Percentiles rank a stretch among this genome's conserved stretches.
Evolutionary conservation across 140 eudicot species (phyloP).

Genomic region (Ambrosia hybrid): DNA sequence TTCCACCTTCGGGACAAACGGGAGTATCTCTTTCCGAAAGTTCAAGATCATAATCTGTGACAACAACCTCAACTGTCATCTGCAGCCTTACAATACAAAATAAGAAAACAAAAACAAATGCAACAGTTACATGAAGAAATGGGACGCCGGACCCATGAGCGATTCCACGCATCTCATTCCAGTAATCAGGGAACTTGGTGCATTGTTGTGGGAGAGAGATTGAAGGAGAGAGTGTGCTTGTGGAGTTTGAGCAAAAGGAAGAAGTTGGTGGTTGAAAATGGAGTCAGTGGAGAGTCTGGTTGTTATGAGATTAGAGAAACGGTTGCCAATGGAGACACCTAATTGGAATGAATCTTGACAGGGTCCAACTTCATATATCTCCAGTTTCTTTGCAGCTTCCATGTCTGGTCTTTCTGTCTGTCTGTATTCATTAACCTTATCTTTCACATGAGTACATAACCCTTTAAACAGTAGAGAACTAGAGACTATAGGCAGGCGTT

Average conservation of each 20-base stretch:
- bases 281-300: conserved; percentile 78
- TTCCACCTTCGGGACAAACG: conserved; percentile 47
- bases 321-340: conserved; percentile 75
- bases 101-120: background rate
- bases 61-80: background rate
- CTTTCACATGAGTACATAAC: background rate
- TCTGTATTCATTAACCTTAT: conserved; percentile 16
- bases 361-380: conserved; percentile 69
- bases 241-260: conserved; percentile 65
- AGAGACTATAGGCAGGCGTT: too few relatives aligned
- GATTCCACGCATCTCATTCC: conserved; percentile 83
- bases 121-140: conserved; percentile 55
- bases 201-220: conserved; percentile 50
- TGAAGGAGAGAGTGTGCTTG: conserved; percentile 48
- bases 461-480: background rate
- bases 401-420: background rate
- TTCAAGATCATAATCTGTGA: conserved; percentile 70
- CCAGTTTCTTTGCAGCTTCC: conserved; percentile 30
- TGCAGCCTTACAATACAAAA: background rate
- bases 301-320: conserved; percentile 58
- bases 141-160: conserved; percentile 77
- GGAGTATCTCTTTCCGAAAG: conserved; percentile 88
- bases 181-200: conserved; percentile 56
- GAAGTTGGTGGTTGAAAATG: conserved; percentile 73
- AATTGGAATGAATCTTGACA: conserved; percentile 56